Evolutionary conservation across 371 early-diverging fungal genomes (phyloP), one percentile per base, ranked within the genome.

Genomic region (Mucor racemosus): DNA sequence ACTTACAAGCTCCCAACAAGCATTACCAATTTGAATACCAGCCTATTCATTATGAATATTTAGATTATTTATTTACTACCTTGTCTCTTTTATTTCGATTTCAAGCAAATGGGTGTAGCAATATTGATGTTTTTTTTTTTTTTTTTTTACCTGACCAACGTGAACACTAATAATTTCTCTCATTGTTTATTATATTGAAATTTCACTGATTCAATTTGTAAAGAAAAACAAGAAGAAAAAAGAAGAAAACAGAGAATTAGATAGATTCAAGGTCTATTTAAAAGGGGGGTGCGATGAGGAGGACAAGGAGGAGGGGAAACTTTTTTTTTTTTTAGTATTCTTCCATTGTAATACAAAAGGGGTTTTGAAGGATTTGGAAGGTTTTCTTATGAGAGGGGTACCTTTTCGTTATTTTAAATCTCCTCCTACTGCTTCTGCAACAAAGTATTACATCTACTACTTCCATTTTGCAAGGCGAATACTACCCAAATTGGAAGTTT

Each of bases 21-120:
- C 94, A 90, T 99, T 99, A 91, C 99, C 99, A 80, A 99, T 99
- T 87, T 99, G 99, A 77, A 99, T 95, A 94, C 99, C 99, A 75
- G 99, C 99, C 88, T 99, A 48, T 48, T 48, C 48, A 48, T 48
- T 11, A 38, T 9, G 9, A 38, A 26, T 26, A 26, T 42, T 42
- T 14, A 42, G 15, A 42, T 42, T 14, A 42, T 15, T 42, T 14
- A 42, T 15, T 42, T 42, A 42, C 42, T 42, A 42, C 42, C 42
- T 42, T 42, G 42, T 42, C 10, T 42, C 42, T 42, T 42, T 42
- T 42, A 1, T 13, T 15, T 41, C 19, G 19, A 19, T 7, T 7
- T n/a, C 15, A 46, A 46, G 7, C 17, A 46, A 17, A 4, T 7
- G 19, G 2, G 9, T 5, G 48, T 9, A 19, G 19, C 48, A 48